Evolutionary conservation across 1,284 basidiomycete species (phyloP), one percentile per base, ranked within the genome.

Genomic region (Trichosporon sp.): DNA sequence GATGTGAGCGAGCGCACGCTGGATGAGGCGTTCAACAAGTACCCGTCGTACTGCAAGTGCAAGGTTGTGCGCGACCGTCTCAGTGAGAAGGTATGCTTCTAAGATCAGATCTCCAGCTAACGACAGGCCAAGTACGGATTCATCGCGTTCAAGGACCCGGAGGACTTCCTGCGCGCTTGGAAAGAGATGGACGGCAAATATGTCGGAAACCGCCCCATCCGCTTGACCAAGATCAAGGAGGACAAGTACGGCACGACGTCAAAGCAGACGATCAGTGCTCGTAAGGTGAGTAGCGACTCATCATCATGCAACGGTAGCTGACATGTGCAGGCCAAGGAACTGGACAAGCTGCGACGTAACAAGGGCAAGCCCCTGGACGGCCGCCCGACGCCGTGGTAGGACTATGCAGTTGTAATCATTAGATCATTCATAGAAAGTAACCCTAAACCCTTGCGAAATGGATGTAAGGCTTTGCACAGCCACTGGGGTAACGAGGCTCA

Each of bases 121-220:
- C 71, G 2, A 31, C 78, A 99, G 92, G 94, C 95, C 0, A 97
- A 94, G 83, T 99, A 92, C 80, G 97, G 94, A 0, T 99, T 99
- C 80, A 94, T 99, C 43, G 93, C 94, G 0, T 99, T 99, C 84
- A 94, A 93, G 70, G 97, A 99, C 79, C 97, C 97, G 0, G 96
- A 99, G 85, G 97, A 99, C 83, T 99, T 98, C 82, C 84, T 99
- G 71, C 94, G 90, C 78, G 97, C 97, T 6, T 99, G 97, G 97
- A 99, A 99, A 82, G 94, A 99, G 84, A 98, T 98, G 94, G 94
- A 99, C 83, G 96, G 94, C 76, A 97, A 98, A 86, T 98, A 98
- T 83, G 94, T 98, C 68, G 95, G 95, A 51, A 97, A 96, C 80
- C 88, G 95, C 72, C 95, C 95, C 21, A 90, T 98, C 76, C 93